Base-by-base conservation (phyloP, 2,329 filamentous ascomycete genomes). In the Colletotrichum magnum region DNA sequence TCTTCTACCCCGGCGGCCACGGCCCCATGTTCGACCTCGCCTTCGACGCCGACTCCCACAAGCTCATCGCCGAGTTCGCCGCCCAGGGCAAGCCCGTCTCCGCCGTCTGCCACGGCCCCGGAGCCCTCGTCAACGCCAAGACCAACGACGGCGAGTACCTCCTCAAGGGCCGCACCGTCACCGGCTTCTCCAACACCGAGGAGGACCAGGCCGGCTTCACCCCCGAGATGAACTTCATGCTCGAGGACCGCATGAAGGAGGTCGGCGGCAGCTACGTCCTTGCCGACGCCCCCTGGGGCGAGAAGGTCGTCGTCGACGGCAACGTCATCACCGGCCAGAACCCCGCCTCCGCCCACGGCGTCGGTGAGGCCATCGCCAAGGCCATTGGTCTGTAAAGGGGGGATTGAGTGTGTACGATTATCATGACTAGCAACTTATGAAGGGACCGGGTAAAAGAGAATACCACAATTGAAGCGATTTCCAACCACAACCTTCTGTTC, bases 21-120 rank as follows among this genome's bases (percentile, higher is more conserved):
- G 87, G 87, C 68, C 87, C 90, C 74, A 90, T 93, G 88, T 92
- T 87, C 78, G 91, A 93, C 76, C 87, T 93, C 18, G 86, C 85
- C 63, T 81, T 81, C 65, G 87, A 91, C 75, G 71, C 80, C 21
- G 81, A 83, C n/a, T 90, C 87, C 28, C 86, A 89, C 72, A 80
- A 85, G 70, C 80, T 93, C 43, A 88, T 91, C 74, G 80, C 83
- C 69, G 89, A 92, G 77, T 92, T 93, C 77, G 87, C 85, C 74
- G 80, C 82, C 47, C 83, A 85, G 3, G 87, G 85, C 71, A 92
- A 92, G 83, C 83, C 89, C 63, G 86, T 93, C 15, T 82, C 88
- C 0, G 89, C 91, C 4, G 90, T 93, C 53, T 93, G 91, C 82
- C 91, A 93, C 79, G 91, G 90, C 6, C 89, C 91, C 2, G 87